Conservation (phyloP, 371 early-diverging fungal species). For the Mortierella sp. region DNA sequence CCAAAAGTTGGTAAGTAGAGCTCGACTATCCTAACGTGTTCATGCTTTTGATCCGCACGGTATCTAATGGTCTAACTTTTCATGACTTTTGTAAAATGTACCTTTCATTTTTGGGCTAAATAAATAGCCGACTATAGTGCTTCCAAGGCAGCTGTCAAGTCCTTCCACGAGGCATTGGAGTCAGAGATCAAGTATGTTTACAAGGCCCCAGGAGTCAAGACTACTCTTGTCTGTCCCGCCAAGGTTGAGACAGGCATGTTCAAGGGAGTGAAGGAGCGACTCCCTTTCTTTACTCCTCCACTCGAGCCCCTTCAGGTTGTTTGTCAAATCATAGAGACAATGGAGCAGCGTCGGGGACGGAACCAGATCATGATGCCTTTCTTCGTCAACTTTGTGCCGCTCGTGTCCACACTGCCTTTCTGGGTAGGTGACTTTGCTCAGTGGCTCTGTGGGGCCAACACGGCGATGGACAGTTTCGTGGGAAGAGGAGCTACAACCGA, state of each 20-base stretch:
- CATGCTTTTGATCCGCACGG: too few species aligned
- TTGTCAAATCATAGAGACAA: slow-evolving; percentile 49
- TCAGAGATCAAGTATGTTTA: slow-evolving; percentile 60
- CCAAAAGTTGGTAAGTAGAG: slow-evolving; percentile 43
- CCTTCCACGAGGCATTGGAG: slow-evolving; percentile 64
- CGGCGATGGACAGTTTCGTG: slow-evolving; percentile 42
- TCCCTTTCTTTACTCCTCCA: slow-evolving; percentile 58
- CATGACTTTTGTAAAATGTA: neutral
- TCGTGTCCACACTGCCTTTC: slow-evolving; percentile 55
- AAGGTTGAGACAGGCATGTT: slow-evolving; percentile 66
- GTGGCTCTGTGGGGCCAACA: slow-evolving; percentile 27
- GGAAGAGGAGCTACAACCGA: slow-evolving; percentile 12
- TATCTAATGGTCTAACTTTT: neutral
- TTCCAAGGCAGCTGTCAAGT: slow-evolving; percentile 63
- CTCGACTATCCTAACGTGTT: too few species aligned
- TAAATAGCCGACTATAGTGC: slow-evolving; percentile 66
- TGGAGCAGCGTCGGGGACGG: slow-evolving; percentile 52
- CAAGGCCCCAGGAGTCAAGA: slow-evolving; percentile 46
- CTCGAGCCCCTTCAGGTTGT: slow-evolving; percentile 58
- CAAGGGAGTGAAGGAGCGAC: slow-evolving; percentile 54
- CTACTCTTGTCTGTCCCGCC: slow-evolving; percentile 60
- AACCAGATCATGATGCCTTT: slow-evolving; percentile 57
- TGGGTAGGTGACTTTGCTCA: slow-evolving; percentile 49
- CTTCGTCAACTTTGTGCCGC: slow-evolving; percentile 55
- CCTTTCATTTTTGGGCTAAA: neutral